Base-by-base conservation (phyloP, 257 asterid species). In the Petrea volubilis region DNA sequence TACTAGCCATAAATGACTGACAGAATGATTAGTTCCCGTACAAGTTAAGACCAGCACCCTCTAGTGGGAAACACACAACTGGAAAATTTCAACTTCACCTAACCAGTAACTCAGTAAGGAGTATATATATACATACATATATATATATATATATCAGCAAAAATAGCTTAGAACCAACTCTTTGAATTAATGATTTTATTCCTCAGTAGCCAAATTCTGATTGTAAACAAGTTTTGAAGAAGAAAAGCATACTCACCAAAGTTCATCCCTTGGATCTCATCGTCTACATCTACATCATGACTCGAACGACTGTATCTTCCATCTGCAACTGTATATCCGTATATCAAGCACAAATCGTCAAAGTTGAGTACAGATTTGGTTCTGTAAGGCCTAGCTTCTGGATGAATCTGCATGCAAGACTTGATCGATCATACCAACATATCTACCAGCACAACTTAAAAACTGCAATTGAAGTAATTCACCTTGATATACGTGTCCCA, bases 291-390 rank as follows among this genome's bases (percentile, higher is more conserved):
- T 7, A 80, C 68, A 73, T 80, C 84, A 80, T 80, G 84, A 58
- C 84, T 80, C 29, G 84, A 80, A 56, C 79, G 84, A 29, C 81
- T 80, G 46, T 80, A 80, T 68, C 84, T 80, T 58, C 84, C 84
- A 68, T 80, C 84, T 4, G 84, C 84, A 64, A 73, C 78, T 10
- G 84, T 73, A 51, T 80, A 76, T 18, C 78, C 79, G 43, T 76
- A 80, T 72, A 80, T 68, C 51, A 80, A 76, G 77, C 81, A 76
- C 76, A 80, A 57, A 69, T 80, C 81, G 52, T 76, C 78, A 66
- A 80, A 80, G 64, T 80, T 80, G 40, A 68, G 77, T 40, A 76
- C 66, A 2, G 79, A 25, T 73, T 76, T 80, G 7, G 77, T 72
- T 58, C 67, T 80, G 67, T 80, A 76, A 33, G 74, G 68, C 65